Percentiles rank a stretch among this genome's conserved stretches.
Conservation (phyloP, 2,329 filamentous ascomycete species). For the Pseudogymnoascus sp. region DNA sequence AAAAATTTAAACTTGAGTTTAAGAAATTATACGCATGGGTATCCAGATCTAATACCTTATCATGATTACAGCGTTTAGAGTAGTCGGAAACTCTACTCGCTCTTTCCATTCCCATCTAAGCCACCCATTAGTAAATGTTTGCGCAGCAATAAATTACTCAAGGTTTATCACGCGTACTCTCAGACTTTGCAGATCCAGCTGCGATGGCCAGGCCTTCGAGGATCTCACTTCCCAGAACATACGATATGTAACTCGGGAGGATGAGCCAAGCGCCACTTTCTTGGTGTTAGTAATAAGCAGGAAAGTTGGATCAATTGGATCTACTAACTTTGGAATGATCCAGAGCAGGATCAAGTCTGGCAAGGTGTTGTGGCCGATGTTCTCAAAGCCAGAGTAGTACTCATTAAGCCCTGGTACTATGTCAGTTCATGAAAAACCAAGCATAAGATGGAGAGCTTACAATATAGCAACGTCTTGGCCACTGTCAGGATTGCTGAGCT, state of each 20-base stretch:
- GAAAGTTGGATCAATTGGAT: neutral
- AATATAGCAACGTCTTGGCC: constrained; percentile 60
- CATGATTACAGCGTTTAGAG: neutral
- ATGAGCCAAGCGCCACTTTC: constrained; percentile 59
- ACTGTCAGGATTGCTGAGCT: constrained; percentile 54
- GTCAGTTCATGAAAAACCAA: constrained; percentile 7
- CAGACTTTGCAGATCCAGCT: constrained; percentile 17
- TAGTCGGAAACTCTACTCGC: neutral
- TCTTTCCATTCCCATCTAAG: neutral
- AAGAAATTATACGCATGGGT: neutral
- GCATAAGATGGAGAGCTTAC: constrained; percentile 34
- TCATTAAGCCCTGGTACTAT: constrained; percentile 46
- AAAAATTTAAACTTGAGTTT: neutral
- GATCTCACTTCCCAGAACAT: constrained; percentile 53
- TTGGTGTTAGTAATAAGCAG: constrained; percentile 15
- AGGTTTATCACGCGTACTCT: neutral
- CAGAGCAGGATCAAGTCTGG: constrained; percentile 48
- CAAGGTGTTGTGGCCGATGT: constrained; percentile 53
- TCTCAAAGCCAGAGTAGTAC: constrained; percentile 49
- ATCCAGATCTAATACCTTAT: neutral
- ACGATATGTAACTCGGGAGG: constrained; percentile 53
- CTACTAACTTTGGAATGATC: constrained; percentile 57
- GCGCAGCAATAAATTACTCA: neutral
- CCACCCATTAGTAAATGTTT: neutral
- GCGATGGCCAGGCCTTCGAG: constrained; percentile 47